Conservation (phyloP, 257 asterid species). For the Nicotiana tabacum region DNA sequence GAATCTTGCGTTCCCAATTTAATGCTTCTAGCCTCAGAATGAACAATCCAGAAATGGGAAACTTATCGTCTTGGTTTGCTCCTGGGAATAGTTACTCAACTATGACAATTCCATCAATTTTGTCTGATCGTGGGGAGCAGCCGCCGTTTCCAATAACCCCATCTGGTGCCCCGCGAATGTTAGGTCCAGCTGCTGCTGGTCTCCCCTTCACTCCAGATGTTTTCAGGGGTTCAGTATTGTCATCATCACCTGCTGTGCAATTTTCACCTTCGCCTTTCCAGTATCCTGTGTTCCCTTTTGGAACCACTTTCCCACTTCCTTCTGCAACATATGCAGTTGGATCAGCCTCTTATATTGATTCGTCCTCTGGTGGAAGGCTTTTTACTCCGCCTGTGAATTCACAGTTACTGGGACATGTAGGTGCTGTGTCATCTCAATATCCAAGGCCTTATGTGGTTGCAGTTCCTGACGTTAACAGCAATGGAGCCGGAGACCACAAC, state of each 20-base stretch:
- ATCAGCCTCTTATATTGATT: conserved; percentile 43
- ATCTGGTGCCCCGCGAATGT: conserved; percentile 50
- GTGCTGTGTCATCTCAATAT: conserved; percentile 53
- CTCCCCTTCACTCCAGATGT: conserved; percentile 27
- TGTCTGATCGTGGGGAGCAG: conserved; percentile 61
- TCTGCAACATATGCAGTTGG: conserved; percentile 34
- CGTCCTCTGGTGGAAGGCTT: conserved; percentile 48
- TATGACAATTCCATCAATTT: conserved; percentile 41
- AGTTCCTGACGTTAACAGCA: conserved; percentile 41
- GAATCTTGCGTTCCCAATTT: conserved; percentile 36
- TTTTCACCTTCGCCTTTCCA: conserved; percentile 35
- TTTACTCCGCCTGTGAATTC: conserved; percentile 37
- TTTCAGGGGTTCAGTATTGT: conserved; percentile 33
- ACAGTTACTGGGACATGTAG: conserved; percentile 50
- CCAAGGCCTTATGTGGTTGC: conserved; percentile 67
- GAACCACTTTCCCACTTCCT: conserved; percentile 23
- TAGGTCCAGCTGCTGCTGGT: conserved; percentile 25
- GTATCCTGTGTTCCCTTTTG: conserved; percentile 30
- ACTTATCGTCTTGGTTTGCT: conserved; percentile 67
- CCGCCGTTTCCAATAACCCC: conserved; percentile 52
- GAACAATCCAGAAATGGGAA: conserved; percentile 42
- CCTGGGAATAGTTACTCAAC: conserved; percentile 57
- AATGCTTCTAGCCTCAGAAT: conserved; percentile 37
- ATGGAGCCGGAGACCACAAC: conserved; percentile 41
- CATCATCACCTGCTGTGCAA: conserved; percentile 40